phyloP scores from a whole-genome alignment of 2,329 filamentous ascomycete species.

The Hypoxylon sp. region DNA sequence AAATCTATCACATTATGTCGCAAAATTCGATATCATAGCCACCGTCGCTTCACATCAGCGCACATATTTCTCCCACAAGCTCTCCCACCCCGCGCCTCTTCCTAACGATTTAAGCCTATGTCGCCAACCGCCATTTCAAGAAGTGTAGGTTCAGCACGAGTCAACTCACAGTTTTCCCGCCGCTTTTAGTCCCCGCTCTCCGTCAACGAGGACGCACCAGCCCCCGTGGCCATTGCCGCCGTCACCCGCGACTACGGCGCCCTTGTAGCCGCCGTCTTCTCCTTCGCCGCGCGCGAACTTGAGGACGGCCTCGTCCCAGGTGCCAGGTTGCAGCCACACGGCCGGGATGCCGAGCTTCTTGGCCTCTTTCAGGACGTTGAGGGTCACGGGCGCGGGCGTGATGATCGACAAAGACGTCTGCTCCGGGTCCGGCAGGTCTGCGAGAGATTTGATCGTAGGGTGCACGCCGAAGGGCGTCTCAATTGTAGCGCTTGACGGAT shows the following conservation, averaged over 20 bases:
- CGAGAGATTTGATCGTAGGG: slow-evolving; percentile 75
- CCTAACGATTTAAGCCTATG: slow-evolving; percentile 38
- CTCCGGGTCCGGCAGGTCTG: slow-evolving; percentile 74
- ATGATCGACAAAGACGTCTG: slow-evolving; percentile 87
- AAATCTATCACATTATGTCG: slow-evolving; percentile 18
- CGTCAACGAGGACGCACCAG: slow-evolving; percentile 91
- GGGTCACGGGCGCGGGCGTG: slow-evolving; percentile 85
- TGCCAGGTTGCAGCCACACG: slow-evolving; percentile 93
- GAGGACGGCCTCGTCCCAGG: slow-evolving; percentile 83
- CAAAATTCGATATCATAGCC: slow-evolving; percentile 8
- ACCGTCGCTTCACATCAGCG: slow-evolving; percentile 32
- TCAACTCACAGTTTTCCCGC: slow-evolving; percentile 65
- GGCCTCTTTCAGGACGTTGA: slow-evolving; percentile 82
- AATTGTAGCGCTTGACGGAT: slow-evolving; percentile 78
- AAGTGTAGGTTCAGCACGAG: slow-evolving; percentile 3
- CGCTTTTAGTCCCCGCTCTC: slow-evolving; percentile 73
- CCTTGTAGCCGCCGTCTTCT: slow-evolving; percentile 73
- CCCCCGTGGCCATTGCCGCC: slow-evolving; percentile 78
- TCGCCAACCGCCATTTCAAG: not conserved
- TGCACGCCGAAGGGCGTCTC: slow-evolving; percentile 71
- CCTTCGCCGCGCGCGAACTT: slow-evolving; percentile 70
- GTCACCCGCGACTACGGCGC: slow-evolving; percentile 75
- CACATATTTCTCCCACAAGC: slow-evolving; percentile 38
- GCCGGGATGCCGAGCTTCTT: slow-evolving; percentile 79
- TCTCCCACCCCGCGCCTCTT: slow-evolving; percentile 35